These are phyloP conservation scores for Naganishia liquefaciens DNA, from an alignment of 1,284 basidiomycete species.

Conservation along the genomic window DNA sequence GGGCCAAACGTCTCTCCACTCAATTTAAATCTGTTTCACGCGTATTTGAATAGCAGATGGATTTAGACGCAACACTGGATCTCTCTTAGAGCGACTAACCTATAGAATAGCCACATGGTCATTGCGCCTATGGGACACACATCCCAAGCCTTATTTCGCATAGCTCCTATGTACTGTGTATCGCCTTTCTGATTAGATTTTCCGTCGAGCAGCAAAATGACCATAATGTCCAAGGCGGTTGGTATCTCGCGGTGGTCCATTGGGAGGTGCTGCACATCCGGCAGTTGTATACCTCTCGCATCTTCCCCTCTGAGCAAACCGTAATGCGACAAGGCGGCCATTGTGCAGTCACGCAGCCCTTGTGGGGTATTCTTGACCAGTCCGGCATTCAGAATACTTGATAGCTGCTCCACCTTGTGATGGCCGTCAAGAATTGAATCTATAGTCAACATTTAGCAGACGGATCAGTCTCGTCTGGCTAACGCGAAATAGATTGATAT, in stretches of 20 bases:
- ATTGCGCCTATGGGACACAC: neutral
- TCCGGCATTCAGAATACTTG: neutral
- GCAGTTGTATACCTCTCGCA: slow-evolving; percentile 4
- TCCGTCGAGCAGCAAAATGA: neutral
- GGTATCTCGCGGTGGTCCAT: neutral
- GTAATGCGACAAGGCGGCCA: slow-evolving; percentile 2
- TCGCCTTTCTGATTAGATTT: slow-evolving; percentile 16
- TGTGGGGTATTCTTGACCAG: slow-evolving; percentile 1
- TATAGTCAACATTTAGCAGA: neutral
- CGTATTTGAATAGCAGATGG: neutral
- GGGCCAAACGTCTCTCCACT: slow-evolving; percentile 10
- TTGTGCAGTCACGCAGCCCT: slow-evolving; percentile 9
- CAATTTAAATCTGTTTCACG: slow-evolving; percentile 4
- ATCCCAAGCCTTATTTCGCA: slow-evolving; percentile 1
- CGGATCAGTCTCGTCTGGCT: neutral
- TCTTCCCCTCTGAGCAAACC: slow-evolving; percentile 11
- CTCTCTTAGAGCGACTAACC: neutral
- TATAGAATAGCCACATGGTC: slow-evolving; percentile 15
- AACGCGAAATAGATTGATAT: neutral
- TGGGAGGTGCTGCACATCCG: slow-evolving; percentile 1
- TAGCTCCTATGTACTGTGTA: neutral
- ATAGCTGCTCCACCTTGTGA: neutral
- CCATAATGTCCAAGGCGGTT: neutral
- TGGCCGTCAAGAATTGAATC: slow-evolving; percentile 3
- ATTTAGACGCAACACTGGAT: neutral